A percentile compares a stretch with the other conserved stretches of the same genome.
Evolutionary conservation across 1,139 yeast species (phyloP).

Genomic region (Debaryomyces psychrophilus): DNA sequence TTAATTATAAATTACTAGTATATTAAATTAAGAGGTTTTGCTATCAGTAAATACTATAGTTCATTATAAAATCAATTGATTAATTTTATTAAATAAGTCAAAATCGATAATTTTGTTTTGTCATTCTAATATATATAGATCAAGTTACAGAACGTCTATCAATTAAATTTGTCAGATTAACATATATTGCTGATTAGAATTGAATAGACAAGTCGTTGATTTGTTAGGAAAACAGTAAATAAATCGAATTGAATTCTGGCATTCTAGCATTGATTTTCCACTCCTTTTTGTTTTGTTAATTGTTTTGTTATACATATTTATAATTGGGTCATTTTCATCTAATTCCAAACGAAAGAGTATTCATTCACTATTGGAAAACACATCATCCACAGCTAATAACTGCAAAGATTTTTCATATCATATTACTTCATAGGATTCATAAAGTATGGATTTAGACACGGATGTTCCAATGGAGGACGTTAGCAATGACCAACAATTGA

Average conservation of each 20-base stretch:
- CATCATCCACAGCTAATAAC: background rate
- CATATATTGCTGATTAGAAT: constrained; percentile 1
- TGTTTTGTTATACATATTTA: constrained; percentile 6
- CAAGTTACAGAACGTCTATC: constrained; percentile 4
- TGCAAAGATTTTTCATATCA: constrained; percentile 2
- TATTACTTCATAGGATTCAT: constrained; percentile 5
- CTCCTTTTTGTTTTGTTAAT: constrained; percentile 4
- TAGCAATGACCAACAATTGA: constrained; percentile 48
- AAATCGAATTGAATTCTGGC: constrained; percentile 4
- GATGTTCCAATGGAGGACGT: constrained; percentile 77
- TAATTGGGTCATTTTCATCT: background rate
- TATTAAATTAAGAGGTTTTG: background rate
- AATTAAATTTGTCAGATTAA: constrained; percentile 2
- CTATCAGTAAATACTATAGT: background rate
- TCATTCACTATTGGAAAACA: background rate
- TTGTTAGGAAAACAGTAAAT: background rate
- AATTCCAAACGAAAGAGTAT: background rate
- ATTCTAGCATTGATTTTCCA: constrained; percentile 4
- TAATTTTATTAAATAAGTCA: constrained; percentile 6
- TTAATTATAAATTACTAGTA: background rate
- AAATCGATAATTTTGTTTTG: constrained; percentile 5
- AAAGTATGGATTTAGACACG: constrained; percentile 61
- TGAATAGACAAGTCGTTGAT: constrained; percentile 1
- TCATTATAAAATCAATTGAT: constrained; percentile 4
- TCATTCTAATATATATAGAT: constrained; percentile 5